Evolutionary conservation across 208 protist genomes (phyloP), one percentile per base, ranked within the genome.

Genomic region (Wallacemonas collosoma): DNA sequence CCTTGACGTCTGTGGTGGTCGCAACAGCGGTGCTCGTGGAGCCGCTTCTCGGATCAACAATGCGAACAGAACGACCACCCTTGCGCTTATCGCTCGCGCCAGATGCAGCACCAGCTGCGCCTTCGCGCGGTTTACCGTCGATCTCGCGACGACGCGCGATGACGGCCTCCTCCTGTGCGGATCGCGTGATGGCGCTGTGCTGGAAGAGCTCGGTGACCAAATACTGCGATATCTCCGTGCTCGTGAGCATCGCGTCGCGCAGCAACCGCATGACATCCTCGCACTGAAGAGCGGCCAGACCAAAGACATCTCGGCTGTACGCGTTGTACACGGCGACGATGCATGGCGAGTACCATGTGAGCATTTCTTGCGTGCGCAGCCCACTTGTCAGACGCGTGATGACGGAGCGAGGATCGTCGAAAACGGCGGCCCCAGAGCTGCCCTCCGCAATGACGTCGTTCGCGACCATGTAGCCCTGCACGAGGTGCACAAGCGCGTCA

Each of bases 171-270:
- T 88, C 82, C 41, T n/a, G 71, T 0, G 76, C 64, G 45, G 77
- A 82, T 47, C 85, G 86, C 55, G 72, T 75, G 40, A 92, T 79
- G 44, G 82, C 82, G 76, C 87, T 95, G 51, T 85, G 77, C 58
- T 81, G 51, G 69, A 97, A 97, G 54, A 97, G 82, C 57, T 97
- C 92, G 60, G 70, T 86, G n/a, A 95, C 80, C 56, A 95, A 57
- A 66, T 88, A 83, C 70, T 93, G 87, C 45, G 92, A 93, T 9
- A 95, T 89, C 57, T 97, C 89, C n/a, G 88, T 91, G 72, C 87
- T 95, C 61, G 92, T 94, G 58, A 97, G 76, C 90, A 93, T 93
- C 39, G 92, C 88, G 69, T 97, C 92, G 51, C 88, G 82, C 54
- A 97, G 81, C 47, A 95, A 76, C 38, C 82, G 82, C 79, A 97